Conservation (phyloP, 176 grass and related monocot genomes). For the sorghum (Sorghum bicolor) region Sorghum_bicolor_NCBIv3 NC_012873.2:354501-355000, state of each 20-base stretch:
- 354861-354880: too few relatives aligned
- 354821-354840: too few relatives aligned
- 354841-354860: too few relatives aligned
- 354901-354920: not conserved
- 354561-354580: not conserved
- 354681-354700: too few relatives aligned
- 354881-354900: not conserved
- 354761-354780: not conserved
- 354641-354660: not conserved
- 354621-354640: not conserved
- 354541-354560: not conserved
- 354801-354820: too few relatives aligned
- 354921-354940: not conserved
- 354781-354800: too few relatives aligned
- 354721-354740: not conserved
- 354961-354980: constrained; percentile 59
- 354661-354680: not conserved
- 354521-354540: not conserved
- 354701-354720: not conserved
- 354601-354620: not conserved
- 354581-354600: not conserved
- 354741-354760: not conserved
- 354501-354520: not conserved
- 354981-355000: constrained; percentile 52
- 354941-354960: not conserved